A percentile compares a stretch with the other conserved stretches of the same genome.
Conservation (phyloP, 257 asterid species). For the Marsdenia floribunda region DNA sequence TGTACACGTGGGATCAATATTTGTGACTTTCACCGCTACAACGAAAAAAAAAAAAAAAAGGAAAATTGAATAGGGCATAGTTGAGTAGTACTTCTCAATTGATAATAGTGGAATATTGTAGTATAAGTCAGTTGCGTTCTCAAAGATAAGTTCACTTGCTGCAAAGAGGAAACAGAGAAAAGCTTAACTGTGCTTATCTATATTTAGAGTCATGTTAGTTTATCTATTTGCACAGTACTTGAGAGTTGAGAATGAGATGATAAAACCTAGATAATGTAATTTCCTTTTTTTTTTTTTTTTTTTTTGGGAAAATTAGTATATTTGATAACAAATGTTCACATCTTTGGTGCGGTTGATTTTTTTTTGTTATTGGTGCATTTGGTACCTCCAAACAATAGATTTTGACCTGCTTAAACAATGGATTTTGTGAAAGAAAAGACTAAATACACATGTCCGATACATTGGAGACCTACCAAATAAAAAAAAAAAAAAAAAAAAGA, state of each 20-base stretch:
- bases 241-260: neutral
- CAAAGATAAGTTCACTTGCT: neutral
- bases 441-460: no score
- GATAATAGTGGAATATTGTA: neutral
- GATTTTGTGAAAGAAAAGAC: no score
- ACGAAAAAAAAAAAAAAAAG: neutral
- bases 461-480: no score
- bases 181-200: neutral
- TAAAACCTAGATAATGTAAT: neutral
- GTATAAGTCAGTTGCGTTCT: neutral
- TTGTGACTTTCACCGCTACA: neutral
- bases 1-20: neutral
- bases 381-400: no score
- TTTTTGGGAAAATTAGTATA: no score
- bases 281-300: no score
- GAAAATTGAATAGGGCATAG: neutral
- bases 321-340: no score
- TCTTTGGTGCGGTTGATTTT: no score
- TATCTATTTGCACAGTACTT: neutral
- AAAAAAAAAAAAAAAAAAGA: no score
- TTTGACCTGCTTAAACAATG: no score
- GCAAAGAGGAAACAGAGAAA: neutral
- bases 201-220: neutral
- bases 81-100: neutral
- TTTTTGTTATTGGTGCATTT: no score